Percentiles rank a stretch among this genome's conserved stretches.
Evolutionary conservation across 1,139 yeast genomes (phyloP).

Genomic region (Nematodospora anomalae): DNA sequence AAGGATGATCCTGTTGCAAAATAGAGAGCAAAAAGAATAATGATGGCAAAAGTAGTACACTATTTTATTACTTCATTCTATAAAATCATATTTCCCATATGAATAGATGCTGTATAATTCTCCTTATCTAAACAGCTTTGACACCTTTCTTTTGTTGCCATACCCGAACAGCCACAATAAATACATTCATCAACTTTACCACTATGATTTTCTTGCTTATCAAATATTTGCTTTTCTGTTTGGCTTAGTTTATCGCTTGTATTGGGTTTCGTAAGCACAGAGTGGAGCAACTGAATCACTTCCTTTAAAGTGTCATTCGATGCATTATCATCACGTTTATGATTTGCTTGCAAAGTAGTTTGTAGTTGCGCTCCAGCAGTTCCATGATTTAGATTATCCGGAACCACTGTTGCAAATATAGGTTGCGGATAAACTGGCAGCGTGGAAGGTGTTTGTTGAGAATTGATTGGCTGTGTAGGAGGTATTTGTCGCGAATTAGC

Average conservation of each 20-base stretch:
- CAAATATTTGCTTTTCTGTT: background rate
- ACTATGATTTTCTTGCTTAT: background rate
- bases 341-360: no score
- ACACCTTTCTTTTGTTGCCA: background rate
- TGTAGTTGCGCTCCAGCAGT: no score
- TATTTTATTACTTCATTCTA: background rate
- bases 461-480: no score
- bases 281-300: background rate
- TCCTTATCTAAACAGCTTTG: constrained; percentile 2
- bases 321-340: no score
- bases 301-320: background rate
- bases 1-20: no score
- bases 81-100: background rate
- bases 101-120: constrained; percentile 3
- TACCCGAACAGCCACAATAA: background rate
- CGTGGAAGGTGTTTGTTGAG: no score
- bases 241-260: background rate
- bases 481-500: no score
- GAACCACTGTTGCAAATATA: background rate
- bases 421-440: background rate
- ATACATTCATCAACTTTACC: background rate
- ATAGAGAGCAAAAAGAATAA: no score
- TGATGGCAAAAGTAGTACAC: no score
- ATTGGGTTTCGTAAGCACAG: background rate
- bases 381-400: no score